Percentiles rank a stretch among this genome's conserved stretches.
phyloP scores from a whole-genome alignment of 2,329 filamentous ascomycete species.

The Xylaria sp. region DNA sequence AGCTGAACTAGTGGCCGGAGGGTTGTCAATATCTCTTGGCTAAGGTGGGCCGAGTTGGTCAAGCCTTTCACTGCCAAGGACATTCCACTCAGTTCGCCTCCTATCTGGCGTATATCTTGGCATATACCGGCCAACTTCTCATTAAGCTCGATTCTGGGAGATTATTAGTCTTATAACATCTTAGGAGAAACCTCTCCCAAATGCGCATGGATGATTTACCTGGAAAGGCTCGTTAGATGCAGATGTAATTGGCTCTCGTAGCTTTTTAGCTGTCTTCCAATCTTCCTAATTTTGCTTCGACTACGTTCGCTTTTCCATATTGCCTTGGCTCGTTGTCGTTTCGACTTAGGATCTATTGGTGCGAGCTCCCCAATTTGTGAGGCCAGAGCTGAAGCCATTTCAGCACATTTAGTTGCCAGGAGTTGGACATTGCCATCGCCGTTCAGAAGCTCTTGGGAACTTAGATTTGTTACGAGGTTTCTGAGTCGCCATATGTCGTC shows the following conservation, averaged over 20 bases:
- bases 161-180: not conserved
- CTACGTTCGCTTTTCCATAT: constrained; percentile 21
- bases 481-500: constrained; percentile 5
- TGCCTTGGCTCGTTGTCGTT: constrained; percentile 25
- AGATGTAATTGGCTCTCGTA: constrained; percentile 4
- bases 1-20: constrained; percentile 2
- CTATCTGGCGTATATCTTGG: not conserved
- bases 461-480: not conserved
- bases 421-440: not conserved
- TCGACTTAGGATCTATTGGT: constrained; percentile 37
- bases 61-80: not conserved
- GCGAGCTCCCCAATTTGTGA: constrained; percentile 41
- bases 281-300: not conserved
- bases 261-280: constrained; percentile 6
- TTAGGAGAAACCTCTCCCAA: not conserved
- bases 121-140: not conserved
- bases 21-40: not conserved
- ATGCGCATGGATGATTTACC: constrained; percentile 5
- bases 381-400: constrained; percentile 25
- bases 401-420: constrained; percentile 8
- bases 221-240: constrained; percentile 1
- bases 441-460: not conserved
- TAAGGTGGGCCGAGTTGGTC: not conserved
- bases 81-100: not conserved
- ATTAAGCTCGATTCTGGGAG: constrained; percentile 10